Conservation (phyloP, 1,284 basidiomycete genomes). For the Cryptococcus sp. region DNA sequence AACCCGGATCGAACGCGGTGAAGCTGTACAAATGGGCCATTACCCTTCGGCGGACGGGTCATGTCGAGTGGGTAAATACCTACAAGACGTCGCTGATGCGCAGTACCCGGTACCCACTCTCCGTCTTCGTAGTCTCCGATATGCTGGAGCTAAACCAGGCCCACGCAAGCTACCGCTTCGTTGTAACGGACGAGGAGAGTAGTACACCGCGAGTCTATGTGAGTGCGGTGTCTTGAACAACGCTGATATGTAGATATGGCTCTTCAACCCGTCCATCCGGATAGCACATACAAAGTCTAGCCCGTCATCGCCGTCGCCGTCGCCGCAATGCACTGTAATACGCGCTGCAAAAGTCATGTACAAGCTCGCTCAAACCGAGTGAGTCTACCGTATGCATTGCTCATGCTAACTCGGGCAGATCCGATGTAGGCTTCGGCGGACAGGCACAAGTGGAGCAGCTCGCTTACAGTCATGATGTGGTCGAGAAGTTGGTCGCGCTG, state of each 20-base stretch:
- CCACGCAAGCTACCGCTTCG: constrained; percentile 84
- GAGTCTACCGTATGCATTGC: neutral
- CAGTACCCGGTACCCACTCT: constrained; percentile 69
- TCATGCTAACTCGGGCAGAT: neutral
- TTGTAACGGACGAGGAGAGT: constrained; percentile 77
- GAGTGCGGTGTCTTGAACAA: constrained; percentile 36
- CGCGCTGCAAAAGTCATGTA: constrained; percentile 44
- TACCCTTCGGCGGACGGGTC: constrained; percentile 65
- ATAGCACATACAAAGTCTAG: constrained; percentile 61
- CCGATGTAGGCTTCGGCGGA: constrained; percentile 26
- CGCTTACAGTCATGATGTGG: constrained; percentile 37
- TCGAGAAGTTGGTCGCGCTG: constrained; percentile 26
- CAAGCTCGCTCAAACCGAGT: constrained; percentile 25
- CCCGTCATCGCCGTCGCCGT: constrained; percentile 3
- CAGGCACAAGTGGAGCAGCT: constrained; percentile 38
- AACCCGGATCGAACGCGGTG: constrained; percentile 51
- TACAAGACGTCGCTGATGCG: neutral
- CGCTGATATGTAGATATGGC: constrained; percentile 64
- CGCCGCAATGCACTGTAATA: constrained; percentile 13
- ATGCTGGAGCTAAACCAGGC: constrained; percentile 84
- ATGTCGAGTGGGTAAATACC: constrained; percentile 30
- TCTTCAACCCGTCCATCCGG: constrained; percentile 82
- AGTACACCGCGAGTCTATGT: constrained; percentile 75
- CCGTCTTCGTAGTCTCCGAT: constrained; percentile 79
- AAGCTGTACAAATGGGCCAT: constrained; percentile 78